A percentile compares a stretch with the other conserved stretches of the same genome.
Conservation (phyloP, 306 rosid species). For the Macrotyloma uniflorum region DNA sequence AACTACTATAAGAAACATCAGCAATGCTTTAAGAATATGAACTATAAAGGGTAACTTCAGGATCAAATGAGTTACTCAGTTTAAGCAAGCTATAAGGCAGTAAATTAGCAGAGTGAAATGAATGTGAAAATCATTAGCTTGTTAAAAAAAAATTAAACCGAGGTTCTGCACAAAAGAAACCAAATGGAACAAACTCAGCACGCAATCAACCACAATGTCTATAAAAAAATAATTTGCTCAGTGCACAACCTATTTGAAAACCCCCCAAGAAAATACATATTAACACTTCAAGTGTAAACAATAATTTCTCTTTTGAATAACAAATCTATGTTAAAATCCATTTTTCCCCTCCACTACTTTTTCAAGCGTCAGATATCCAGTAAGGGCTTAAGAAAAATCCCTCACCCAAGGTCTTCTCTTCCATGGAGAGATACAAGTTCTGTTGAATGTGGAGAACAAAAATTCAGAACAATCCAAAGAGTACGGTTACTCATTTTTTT, state of each 20-base stretch:
- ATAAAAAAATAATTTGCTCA: constrained; percentile 7
- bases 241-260: constrained; percentile 11
- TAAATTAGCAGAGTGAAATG: background rate
- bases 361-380: constrained; percentile 36
- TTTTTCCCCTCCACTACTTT: constrained; percentile 15
- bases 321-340: constrained; percentile 40
- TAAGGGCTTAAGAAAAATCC: constrained; percentile 38
- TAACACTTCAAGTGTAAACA: constrained; percentile 26
- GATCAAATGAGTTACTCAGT: background rate
- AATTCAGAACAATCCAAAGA: constrained; percentile 21
- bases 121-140: background rate
- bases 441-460: constrained; percentile 29
- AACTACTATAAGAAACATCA: background rate
- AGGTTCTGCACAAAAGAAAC: background rate
- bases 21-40: background rate
- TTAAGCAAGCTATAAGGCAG: background rate
- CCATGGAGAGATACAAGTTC: constrained; percentile 41
- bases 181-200: background rate
- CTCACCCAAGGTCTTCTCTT: constrained; percentile 43
- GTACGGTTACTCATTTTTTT: constrained; percentile 24
- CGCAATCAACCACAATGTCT: constrained; percentile 2
- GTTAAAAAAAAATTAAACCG: background rate
- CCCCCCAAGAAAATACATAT: constrained; percentile 21
- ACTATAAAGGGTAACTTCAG: background rate
- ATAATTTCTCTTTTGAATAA: constrained; percentile 35